A percentile compares a stretch with the other conserved stretches of the same genome.
These are phyloP conservation scores for Chiua virens DNA, from an alignment of 768 basidiomycete species.

Conservation along the genomic window DNA sequence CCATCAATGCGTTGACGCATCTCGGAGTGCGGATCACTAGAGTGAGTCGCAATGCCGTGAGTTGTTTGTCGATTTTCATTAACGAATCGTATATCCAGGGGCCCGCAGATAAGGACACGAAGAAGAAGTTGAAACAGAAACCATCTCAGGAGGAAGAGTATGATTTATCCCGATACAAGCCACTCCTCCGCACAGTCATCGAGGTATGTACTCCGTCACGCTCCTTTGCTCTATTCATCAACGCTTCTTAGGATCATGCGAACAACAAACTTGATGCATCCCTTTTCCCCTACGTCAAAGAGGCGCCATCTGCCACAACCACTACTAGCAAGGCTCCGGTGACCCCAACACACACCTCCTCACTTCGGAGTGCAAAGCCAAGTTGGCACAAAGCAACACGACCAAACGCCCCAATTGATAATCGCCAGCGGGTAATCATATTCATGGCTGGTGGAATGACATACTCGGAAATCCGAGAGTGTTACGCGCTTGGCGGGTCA, in stretches of 20 bases:
- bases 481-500: slow-evolving; percentile 72
- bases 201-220: slow-evolving; percentile 53
- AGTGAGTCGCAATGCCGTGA: slow-evolving; percentile 43
- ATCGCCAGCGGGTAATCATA: slow-evolving; percentile 76
- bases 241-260: slow-evolving; percentile 68
- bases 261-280: slow-evolving; percentile 72
- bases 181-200: slow-evolving; percentile 73
- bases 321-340: slow-evolving; percentile 44
- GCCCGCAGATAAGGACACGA: slow-evolving; percentile 73
- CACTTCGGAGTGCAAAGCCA: slow-evolving; percentile 86
- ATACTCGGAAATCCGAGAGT: slow-evolving; percentile 90
- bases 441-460: slow-evolving; percentile 96
- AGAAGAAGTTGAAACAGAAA: slow-evolving; percentile 82
- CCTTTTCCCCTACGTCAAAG: slow-evolving; percentile 88
- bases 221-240: neutral
- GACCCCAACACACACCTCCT: slow-evolving; percentile 60
- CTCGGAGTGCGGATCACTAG: slow-evolving; percentile 84
- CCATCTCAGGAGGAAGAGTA: slow-evolving; percentile 84
- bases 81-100: slow-evolving; percentile 42
- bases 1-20: slow-evolving; percentile 80
- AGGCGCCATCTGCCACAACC: slow-evolving; percentile 58
- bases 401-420: slow-evolving; percentile 48
- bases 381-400: slow-evolving; percentile 83
- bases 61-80: neutral
- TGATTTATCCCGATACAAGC: slow-evolving; percentile 92